These are phyloP conservation scores for Pontederia paniculata DNA, from an alignment of 176 grass and related monocot genomes.

Conservation along the genomic window DNA sequence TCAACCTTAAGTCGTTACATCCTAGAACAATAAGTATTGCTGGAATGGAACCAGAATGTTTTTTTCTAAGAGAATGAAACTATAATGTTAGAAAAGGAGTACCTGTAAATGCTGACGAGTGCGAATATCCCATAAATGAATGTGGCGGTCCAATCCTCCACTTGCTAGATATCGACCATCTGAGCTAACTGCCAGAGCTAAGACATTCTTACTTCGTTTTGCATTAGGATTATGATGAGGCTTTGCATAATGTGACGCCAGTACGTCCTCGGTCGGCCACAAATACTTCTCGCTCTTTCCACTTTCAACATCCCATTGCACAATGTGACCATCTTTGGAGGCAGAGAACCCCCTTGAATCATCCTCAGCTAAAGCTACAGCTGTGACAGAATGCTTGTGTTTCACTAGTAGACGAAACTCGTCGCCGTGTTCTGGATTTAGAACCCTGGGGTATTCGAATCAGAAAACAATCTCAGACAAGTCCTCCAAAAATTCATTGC, in stretches of 20 bases:
- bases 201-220: constrained; percentile 61
- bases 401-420: constrained; percentile 47
- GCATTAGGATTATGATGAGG: constrained; percentile 29
- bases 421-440: constrained; percentile 43
- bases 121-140: constrained; percentile 84
- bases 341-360: constrained; percentile 64
- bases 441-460: constrained; percentile 34
- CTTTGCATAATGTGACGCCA: constrained; percentile 72
- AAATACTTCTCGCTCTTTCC: constrained; percentile 65
- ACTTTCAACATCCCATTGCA: constrained; percentile 73
- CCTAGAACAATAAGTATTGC: no score
- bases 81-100: not conserved
- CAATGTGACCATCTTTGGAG: constrained; percentile 70
- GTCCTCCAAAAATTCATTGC: not conserved
- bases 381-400: constrained; percentile 62
- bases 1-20: no score
- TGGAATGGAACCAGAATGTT: not conserved
- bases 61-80: not conserved
- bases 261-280: constrained; percentile 63
- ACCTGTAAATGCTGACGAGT: constrained; percentile 73
- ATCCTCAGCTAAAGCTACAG: constrained; percentile 55
- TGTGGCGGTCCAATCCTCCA: constrained; percentile 66
- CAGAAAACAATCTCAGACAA: not conserved
- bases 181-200: constrained; percentile 64
- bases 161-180: constrained; percentile 65